Percentiles rank a stretch among this genome's conserved stretches.
These are phyloP conservation scores for Trichoderma endophyticum DNA, from an alignment of 2,329 filamentous ascomycete species.

Conservation along the genomic window DNA sequence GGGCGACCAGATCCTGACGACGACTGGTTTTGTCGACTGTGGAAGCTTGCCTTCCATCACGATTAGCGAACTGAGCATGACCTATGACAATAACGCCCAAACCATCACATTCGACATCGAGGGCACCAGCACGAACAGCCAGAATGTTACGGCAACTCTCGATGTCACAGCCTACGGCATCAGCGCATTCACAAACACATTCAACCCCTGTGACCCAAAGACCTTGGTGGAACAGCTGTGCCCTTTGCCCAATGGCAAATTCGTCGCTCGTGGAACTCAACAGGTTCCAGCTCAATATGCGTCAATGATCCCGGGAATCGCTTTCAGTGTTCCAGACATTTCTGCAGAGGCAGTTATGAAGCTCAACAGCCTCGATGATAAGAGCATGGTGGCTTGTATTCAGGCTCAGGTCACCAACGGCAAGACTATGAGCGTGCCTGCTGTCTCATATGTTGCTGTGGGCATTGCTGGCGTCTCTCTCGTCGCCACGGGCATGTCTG, in stretches of 20 bases:
- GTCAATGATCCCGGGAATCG: slow-evolving; percentile 77
- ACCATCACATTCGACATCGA: slow-evolving; percentile 77
- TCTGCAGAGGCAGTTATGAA: slow-evolving; percentile 79
- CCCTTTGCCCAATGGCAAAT: slow-evolving; percentile 74
- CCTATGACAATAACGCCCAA: slow-evolving; percentile 73
- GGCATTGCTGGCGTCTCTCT: slow-evolving; percentile 84
- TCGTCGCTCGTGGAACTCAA: slow-evolving; percentile 69
- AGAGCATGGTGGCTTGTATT: slow-evolving; percentile 73
- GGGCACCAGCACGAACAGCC: slow-evolving; percentile 67
- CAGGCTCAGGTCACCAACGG: slow-evolving; percentile 80
- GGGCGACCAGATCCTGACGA: slow-evolving; percentile 71
- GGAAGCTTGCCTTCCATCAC: slow-evolving; percentile 51
- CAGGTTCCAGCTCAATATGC: slow-evolving; percentile 69
- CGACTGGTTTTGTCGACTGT: slow-evolving; percentile 77
- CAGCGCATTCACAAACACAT: slow-evolving; percentile 71
- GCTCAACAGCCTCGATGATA: slow-evolving; percentile 60
- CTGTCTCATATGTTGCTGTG: slow-evolving; percentile 78
- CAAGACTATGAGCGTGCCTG: slow-evolving; percentile 71
- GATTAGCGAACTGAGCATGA: slow-evolving; percentile 71
- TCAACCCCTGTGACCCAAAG: slow-evolving; percentile 73
- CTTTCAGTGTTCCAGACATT: slow-evolving; percentile 87
- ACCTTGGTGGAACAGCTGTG: slow-evolving; percentile 74
- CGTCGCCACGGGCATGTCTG: slow-evolving; percentile 67
- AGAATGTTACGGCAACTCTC: slow-evolving; percentile 77
- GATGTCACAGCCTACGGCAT: slow-evolving; percentile 81